A percentile compares a stretch with the other conserved stretches of the same genome.
phyloP scores from a whole-genome alignment of 2,329 filamentous ascomycete species.

The Hypoxylon sp. region DNA sequence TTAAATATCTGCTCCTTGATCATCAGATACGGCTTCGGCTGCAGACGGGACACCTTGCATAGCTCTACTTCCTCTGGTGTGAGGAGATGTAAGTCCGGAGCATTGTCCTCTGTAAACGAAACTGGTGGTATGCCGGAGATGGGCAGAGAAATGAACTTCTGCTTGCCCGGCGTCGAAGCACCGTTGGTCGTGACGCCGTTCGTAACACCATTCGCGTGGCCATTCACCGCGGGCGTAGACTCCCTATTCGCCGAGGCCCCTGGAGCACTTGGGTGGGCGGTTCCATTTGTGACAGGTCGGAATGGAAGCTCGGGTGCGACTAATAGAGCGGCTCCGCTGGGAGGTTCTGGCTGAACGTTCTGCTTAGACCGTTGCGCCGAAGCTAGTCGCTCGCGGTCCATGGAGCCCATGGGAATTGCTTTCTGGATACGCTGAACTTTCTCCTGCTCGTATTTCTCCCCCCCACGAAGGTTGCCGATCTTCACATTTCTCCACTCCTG shows the following conservation, averaged over 20 bases:
- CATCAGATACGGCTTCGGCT: slow-evolving; percentile 94
- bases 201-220: slow-evolving; percentile 64
- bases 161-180: slow-evolving; percentile 57
- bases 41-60: slow-evolving; percentile 84
- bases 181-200: slow-evolving; percentile 58
- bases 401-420: slow-evolving; percentile 77
- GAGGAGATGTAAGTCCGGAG: slow-evolving; percentile 86
- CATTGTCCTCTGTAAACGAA: slow-evolving; percentile 78
- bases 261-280: slow-evolving; percentile 40
- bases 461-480: slow-evolving; percentile 85
- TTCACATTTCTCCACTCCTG: slow-evolving; percentile 92
- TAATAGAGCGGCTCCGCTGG: slow-evolving; percentile 79
- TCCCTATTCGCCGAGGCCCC: slow-evolving; percentile 43
- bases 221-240: slow-evolving; percentile 54
- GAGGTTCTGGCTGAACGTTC: slow-evolving; percentile 73
- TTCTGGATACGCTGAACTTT: slow-evolving; percentile 82
- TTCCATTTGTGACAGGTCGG: slow-evolving; percentile 58
- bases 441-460: slow-evolving; percentile 92
- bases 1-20: slow-evolving; percentile 94
- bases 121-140: slow-evolving; percentile 73
- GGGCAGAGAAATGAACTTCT: slow-evolving; percentile 65
- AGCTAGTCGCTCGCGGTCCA: slow-evolving; percentile 83
- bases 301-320: slow-evolving; percentile 83
- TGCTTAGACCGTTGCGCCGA: slow-evolving; percentile 77
- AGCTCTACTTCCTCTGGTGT: slow-evolving; percentile 86